Conservation (phyloP, 2,329 filamentous ascomycete genomes). For the Apiospora arundinis region DNA sequence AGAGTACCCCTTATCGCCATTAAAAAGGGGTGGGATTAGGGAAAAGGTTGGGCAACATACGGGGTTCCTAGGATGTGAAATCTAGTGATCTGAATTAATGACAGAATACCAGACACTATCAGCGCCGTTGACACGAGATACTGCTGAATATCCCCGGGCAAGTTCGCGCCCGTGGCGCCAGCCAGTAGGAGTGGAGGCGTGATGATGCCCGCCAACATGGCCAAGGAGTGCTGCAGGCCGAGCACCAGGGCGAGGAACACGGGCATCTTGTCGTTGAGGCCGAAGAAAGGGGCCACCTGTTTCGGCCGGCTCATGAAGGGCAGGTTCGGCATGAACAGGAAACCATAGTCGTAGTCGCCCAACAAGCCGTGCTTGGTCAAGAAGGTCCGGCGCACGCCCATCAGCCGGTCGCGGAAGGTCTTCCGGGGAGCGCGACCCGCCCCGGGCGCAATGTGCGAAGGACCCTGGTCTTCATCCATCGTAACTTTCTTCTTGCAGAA, state of each 20-base stretch:
- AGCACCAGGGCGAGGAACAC: constrained; percentile 75
- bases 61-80: constrained; percentile 74
- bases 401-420: constrained; percentile 40
- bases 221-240: constrained; percentile 79
- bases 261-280: constrained; percentile 80
- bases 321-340: constrained; percentile 81
- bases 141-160: constrained; percentile 66
- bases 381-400: constrained; percentile 49
- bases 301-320: constrained; percentile 76
- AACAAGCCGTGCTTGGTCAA: constrained; percentile 74
- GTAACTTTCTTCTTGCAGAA: not conserved
- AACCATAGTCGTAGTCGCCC: constrained; percentile 88
- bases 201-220: constrained; percentile 79
- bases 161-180: constrained; percentile 66
- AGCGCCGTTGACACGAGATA: constrained; percentile 81
- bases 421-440: constrained; percentile 36
- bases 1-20: not conserved
- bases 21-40: not conserved
- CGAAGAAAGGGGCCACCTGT: constrained; percentile 77
- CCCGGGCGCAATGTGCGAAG: constrained; percentile 55
- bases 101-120: constrained; percentile 80
- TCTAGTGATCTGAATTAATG: constrained; percentile 77
- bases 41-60: constrained; percentile 40
- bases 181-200: constrained; percentile 79
- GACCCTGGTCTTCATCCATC: constrained; percentile 65